phyloP scores from a whole-genome alignment of 2,329 filamentous ascomycete species.

The Penicillium corylophilum region DNA sequence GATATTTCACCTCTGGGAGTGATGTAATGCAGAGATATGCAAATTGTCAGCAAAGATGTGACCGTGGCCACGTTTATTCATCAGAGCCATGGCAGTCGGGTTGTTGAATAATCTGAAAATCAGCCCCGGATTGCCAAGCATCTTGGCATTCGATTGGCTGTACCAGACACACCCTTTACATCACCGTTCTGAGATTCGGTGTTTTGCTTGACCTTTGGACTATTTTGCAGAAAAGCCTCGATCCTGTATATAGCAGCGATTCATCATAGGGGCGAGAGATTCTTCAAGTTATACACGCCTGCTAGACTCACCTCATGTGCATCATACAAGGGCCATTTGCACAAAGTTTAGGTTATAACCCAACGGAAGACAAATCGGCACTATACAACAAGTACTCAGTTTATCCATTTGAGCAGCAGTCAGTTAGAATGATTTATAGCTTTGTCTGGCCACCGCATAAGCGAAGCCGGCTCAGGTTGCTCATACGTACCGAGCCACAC shows the following conservation, averaged over 20 bases:
- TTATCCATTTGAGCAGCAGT: too few species aligned
- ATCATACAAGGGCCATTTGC: too few species aligned
- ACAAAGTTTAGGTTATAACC: too few species aligned
- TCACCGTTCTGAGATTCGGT: not conserved
- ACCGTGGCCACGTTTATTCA: conserved; percentile 1
- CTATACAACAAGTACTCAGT: too few species aligned
- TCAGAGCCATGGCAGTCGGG: not conserved
- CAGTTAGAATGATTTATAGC: too few species aligned
- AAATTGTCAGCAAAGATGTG: not conserved
- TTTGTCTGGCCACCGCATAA: too few species aligned
- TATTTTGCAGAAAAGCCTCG: not conserved
- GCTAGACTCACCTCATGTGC: not conserved
- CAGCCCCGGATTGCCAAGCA: not conserved
- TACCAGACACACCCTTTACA: not conserved
- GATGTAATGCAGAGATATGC: conserved; percentile 6
- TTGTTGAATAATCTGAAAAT: conserved; percentile 19
- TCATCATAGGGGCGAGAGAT: not conserved
- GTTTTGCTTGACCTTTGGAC: not conserved
- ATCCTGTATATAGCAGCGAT: not conserved
- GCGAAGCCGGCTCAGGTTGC: too few species aligned
- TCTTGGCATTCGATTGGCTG: not conserved
- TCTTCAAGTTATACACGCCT: not conserved
- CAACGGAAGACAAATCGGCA: too few species aligned
- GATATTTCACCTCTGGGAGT: not conserved
- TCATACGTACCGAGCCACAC: too few species aligned